Evolutionary conservation across 441 rosid genomes (phyloP).

Genomic region (Geranium incanum): DNA sequence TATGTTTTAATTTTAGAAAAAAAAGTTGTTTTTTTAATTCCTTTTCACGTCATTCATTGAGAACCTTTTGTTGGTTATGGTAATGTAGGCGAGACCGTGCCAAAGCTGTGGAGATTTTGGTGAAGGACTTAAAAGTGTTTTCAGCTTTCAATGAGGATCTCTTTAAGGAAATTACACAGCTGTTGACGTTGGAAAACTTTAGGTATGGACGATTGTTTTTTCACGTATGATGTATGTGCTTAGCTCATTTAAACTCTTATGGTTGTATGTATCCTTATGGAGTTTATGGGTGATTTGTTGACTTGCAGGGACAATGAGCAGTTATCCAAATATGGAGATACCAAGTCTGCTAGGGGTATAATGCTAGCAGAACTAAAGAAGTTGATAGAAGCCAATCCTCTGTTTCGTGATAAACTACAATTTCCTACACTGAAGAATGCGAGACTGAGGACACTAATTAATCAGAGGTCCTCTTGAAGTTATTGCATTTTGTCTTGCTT

Average conservation of each 20-base stretch:
- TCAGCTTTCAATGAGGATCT: slow-evolving; percentile 70
- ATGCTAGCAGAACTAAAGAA: slow-evolving; percentile 73
- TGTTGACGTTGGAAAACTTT: slow-evolving; percentile 65
- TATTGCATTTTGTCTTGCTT: slow-evolving; percentile 15
- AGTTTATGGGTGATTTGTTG: slow-evolving; percentile 3
- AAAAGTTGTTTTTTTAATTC: not conserved
- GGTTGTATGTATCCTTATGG: not conserved
- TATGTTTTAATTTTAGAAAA: slow-evolving; percentile 18
- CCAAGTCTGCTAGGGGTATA: slow-evolving; percentile 68
- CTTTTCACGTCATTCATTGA: not conserved
- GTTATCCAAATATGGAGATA: slow-evolving; percentile 68
- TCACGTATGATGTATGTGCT: no score
- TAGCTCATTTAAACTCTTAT: not conserved
- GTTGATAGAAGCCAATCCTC: slow-evolving; percentile 33
- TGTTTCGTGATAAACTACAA: slow-evolving; percentile 63
- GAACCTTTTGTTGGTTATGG: not conserved
- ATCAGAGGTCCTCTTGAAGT: slow-evolving; percentile 49
- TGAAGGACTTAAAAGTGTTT: slow-evolving; percentile 74
- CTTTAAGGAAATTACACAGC: slow-evolving; percentile 74
- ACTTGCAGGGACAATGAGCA: slow-evolving; percentile 65
- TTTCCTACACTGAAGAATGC: slow-evolving; percentile 68
- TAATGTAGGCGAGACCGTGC: slow-evolving; percentile 56
- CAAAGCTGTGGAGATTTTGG: slow-evolving; percentile 64
- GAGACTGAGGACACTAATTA: slow-evolving; percentile 66
- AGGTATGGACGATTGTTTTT: slow-evolving; percentile 32